phyloP scores from a whole-genome alignment of 2,329 filamentous ascomycete genomes.

The Dothideomycetes sp. region DNA sequence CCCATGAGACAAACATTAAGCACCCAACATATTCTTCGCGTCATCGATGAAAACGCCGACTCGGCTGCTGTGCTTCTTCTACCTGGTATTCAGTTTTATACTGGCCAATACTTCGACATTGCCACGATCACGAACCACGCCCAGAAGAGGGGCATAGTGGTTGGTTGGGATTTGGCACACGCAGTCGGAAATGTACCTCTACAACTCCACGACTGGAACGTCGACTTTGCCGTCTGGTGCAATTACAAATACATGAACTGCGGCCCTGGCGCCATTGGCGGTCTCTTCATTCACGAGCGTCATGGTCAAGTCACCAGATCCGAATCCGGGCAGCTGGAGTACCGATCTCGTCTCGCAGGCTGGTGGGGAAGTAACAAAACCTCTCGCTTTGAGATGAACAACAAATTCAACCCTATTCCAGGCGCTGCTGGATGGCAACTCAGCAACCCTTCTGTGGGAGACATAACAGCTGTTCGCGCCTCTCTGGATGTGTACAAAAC shows the following conservation, averaged over 20 bases:
- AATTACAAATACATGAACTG: conserved; percentile 91
- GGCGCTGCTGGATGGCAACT: conserved; percentile 76
- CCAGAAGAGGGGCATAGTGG: conserved; percentile 55
- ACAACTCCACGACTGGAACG: conserved; percentile 73
- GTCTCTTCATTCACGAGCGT: conserved; percentile 66
- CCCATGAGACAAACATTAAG: conserved; percentile 45
- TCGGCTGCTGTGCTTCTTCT: conserved; percentile 67
- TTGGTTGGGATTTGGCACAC: conserved; percentile 85
- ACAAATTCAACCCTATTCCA: conserved; percentile 62
- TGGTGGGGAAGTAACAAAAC: conserved; percentile 81
- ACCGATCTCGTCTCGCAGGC: conserved; percentile 58
- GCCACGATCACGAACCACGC: conserved; percentile 67
- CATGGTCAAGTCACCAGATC: conserved; percentile 47
- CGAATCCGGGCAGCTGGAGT: conserved; percentile 27
- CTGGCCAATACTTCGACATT: conserved; percentile 80
- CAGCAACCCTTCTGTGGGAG: conserved; percentile 73
- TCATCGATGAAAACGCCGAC: conserved; percentile 64
- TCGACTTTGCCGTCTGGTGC: conserved; percentile 89
- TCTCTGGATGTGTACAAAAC: conserved; percentile 64
- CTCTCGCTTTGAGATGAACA: conserved; percentile 73
- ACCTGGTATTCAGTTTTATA: conserved; percentile 86
- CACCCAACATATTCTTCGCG: conserved; percentile 58
- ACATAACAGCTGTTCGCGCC: conserved; percentile 63
- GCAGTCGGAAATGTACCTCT: conserved; percentile 76
- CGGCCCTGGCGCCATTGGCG: conserved; percentile 71